Evolutionary conservation across 139 green algal genomes (phyloP), one percentile per base, ranked within the genome.

Genomic region (Pedinophyceae sp.): DNA sequence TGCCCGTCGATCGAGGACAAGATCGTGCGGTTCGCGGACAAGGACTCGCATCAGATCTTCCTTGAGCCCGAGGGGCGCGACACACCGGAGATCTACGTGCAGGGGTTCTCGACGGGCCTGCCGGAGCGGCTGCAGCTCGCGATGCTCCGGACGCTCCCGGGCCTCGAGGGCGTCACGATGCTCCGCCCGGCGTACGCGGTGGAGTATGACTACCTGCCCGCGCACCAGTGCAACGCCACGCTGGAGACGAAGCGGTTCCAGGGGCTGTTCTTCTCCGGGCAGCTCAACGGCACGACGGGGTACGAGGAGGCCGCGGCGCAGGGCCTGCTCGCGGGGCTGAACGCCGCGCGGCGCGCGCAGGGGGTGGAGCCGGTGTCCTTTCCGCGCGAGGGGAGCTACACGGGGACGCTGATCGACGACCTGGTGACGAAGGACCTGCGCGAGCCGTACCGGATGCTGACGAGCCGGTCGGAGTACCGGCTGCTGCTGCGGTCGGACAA

Each of bases 1-100:
- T 97, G 89, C 74, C 90, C 89, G 13, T 93, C 78, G 41, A 95
- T 98, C 19, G 89, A 97, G 66, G 86, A 95, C 72, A 97, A 98
- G 75, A 93, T 98, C 27, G 84, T 95, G 50, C 71, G 90, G 2
- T 98, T 98, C 66, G 72, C 75, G 3, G 85, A 95, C 68, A 95
- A 95, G 67, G 58, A 78, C 25, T 84, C 69, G 48, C 90, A 98
- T 71, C 86, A 79, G 63, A 80, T 97, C 30, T 97, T 95, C 63
- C 60, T 97, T 52, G 89, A 97, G 73, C 90, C 90, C 0, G 90
- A 98, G 71, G 80, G 85, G 1, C 63, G 83, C n/a, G 72, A 64
- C 53, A 96, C 82, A 0, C 87, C 83, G 3, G 89, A 96, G 74
- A 61, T 98, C 54, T 98, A 98, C 53, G 85, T 95, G 40, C 70